Conservation (phyloP, 2,329 filamentous ascomycete genomes). For the Cercospora beticola region DNA sequence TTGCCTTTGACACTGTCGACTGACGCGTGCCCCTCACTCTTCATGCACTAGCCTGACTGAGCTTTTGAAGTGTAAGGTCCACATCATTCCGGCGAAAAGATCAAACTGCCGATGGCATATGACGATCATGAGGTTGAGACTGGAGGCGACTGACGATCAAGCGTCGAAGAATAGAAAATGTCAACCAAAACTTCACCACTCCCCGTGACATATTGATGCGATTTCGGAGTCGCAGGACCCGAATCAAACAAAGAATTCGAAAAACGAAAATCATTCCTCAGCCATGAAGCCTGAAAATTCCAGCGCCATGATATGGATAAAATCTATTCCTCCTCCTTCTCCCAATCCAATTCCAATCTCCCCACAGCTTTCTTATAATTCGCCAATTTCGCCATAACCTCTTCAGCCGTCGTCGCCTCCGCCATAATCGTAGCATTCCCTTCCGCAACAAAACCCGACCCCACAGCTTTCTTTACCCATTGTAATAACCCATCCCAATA, state of each 20-base stretch:
- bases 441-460: slow-evolving; percentile 71
- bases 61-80: background rate
- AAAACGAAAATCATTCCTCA: too few species aligned
- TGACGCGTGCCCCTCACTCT: background rate
- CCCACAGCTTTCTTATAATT: slow-evolving; percentile 74
- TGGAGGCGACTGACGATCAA: background rate
- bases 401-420: slow-evolving; percentile 68
- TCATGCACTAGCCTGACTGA: background rate
- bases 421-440: slow-evolving; percentile 74
- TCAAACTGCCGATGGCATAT: background rate
- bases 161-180: too few species aligned
- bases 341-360: slow-evolving; percentile 81
- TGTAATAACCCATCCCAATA: slow-evolving; percentile 86
- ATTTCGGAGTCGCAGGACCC: too few species aligned
- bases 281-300: background rate
- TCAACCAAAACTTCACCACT: too few species aligned
- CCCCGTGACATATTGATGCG: too few species aligned
- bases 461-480: slow-evolving; percentile 75
- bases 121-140: background rate
- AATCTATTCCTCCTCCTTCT: slow-evolving; percentile 36
- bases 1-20: background rate
- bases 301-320: background rate
- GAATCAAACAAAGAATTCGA: too few species aligned
- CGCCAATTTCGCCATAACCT: slow-evolving; percentile 67
- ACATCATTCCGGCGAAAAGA: background rate